phyloP scores from a whole-genome alignment of 805 yeast genomes.

The Starmerella sirachaensis region DNA sequence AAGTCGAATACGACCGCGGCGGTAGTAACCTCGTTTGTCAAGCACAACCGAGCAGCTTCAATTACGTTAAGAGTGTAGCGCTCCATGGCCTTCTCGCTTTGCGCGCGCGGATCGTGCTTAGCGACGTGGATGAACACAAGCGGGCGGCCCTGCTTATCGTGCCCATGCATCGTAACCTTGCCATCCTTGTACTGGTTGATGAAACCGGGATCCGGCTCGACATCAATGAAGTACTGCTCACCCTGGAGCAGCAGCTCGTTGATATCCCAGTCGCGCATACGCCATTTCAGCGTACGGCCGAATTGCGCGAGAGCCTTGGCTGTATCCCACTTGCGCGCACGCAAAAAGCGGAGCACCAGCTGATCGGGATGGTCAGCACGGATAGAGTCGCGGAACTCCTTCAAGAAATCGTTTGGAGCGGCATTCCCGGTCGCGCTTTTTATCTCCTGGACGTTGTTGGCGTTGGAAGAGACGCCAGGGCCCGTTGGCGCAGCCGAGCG shows the following conservation, averaged over 20 bases:
- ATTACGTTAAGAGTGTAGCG: slow-evolving; percentile 62
- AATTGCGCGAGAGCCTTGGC: slow-evolving; percentile 60
- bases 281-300: slow-evolving; percentile 64
- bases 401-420: slow-evolving; percentile 40
- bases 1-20: slow-evolving; percentile 80
- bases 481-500: slow-evolving; percentile 11
- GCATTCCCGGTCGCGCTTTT: slow-evolving; percentile 41
- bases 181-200: slow-evolving; percentile 45
- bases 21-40: slow-evolving; percentile 64
- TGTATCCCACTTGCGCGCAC: slow-evolving; percentile 80
- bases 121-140: slow-evolving; percentile 71
- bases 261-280: slow-evolving; percentile 46
- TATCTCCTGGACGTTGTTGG: slow-evolving; percentile 27
- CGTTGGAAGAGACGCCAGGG: slow-evolving; percentile 12
- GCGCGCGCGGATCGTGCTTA: slow-evolving; percentile 57
- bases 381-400: slow-evolving; percentile 45
- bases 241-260: slow-evolving; percentile 57
- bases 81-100: slow-evolving; percentile 59
- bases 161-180: slow-evolving; percentile 65
- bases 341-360: slow-evolving; percentile 55
- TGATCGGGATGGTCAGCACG: slow-evolving; percentile 79
- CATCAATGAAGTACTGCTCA: slow-evolving; percentile 46
- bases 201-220: slow-evolving; percentile 36
- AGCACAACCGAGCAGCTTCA: slow-evolving; percentile 67
- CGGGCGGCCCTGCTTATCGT: slow-evolving; percentile 64